Evolutionary conservation across 495 filamentous ascomycete genomes (phyloP), one percentile per base, ranked within the genome.

Genomic region (Daldinia concentrica): DNA sequence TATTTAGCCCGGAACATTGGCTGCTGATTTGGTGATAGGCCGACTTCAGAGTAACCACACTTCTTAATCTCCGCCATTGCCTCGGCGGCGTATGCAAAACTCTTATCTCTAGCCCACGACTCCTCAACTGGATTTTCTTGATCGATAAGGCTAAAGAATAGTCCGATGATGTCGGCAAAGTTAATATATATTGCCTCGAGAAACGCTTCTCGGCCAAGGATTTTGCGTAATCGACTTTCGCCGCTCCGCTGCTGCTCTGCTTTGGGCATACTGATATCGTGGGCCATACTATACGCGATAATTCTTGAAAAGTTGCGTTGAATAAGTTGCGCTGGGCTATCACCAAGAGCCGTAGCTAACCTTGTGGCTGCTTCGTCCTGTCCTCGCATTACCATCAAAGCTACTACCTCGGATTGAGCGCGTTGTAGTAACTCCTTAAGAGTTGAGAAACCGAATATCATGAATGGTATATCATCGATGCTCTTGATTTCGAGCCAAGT

Each of bases 1-100:
- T 90, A 91, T 62, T 89, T 92, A 17, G 89, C 88, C 68, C 86
- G 90, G 81, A 98, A 98, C 34, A 87, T 91, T 15, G 95, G 95
- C 69, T 97, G 93, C 70, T 97, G 93, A 60, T 90, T 91, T 6
- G 89, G 79, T 6, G 93, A 89, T 7, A 98, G 79, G 8, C 75
- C 75, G 29, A 80, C 84, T 8, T 81, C 79, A 19, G 93, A 90
- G 62, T 85, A 77, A 58, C 90, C 88, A 62, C 88, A 88, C 17
- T 77, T 76, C 62, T 87, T 87, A 65, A 98, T 98, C 34, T 85
- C 78, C 19, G 82, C 80, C 76, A 95, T 85, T n/a, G 84, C 85
- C 43, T 88, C 82, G 9, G 86, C 83, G 15, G 92, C 89, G 55
- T 87, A 81, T 1, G 68, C 73, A 66, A 90, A 90, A 1, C 76